Evolutionary conservation across 805 yeast genomes (phyloP).

Genomic region (Starmerella gropengiesseri): DNA sequence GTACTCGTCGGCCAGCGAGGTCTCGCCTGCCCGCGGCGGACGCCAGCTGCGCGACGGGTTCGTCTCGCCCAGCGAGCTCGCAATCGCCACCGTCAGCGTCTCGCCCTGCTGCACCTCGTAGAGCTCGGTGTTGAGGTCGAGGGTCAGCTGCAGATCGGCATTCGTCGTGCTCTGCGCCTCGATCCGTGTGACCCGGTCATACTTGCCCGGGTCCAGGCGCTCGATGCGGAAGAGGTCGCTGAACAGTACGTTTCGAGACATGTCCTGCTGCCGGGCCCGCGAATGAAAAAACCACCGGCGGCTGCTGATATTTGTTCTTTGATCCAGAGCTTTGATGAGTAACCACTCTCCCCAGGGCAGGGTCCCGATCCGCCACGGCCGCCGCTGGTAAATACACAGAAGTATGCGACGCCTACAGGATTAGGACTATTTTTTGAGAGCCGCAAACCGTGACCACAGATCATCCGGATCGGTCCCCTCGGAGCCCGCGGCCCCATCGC

Average conservation of each 20-base stretch:
- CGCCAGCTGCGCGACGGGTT: constrained; percentile 57
- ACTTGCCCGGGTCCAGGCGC: constrained; percentile 76
- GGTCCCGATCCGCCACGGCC: too few species aligned
- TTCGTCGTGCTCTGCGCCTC: constrained; percentile 80
- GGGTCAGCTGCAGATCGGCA: constrained; percentile 65
- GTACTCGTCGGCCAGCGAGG: constrained; percentile 87
- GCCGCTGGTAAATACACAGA: too few species aligned
- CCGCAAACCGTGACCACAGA: constrained; percentile 25
- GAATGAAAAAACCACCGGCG: constrained; percentile 1
- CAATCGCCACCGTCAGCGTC: constrained; percentile 73
- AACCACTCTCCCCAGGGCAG: background rate
- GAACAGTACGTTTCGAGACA: constrained; percentile 51
- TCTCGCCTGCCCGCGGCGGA: constrained; percentile 73
- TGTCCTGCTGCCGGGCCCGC: constrained; percentile 6
- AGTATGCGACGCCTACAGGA: too few species aligned
- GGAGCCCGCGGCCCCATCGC: background rate
- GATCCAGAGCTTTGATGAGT: background rate
- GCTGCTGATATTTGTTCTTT: background rate
- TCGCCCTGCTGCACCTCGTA: constrained; percentile 74
- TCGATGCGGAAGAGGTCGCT: constrained; percentile 86
- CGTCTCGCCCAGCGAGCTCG: constrained; percentile 55
- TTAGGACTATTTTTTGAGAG: constrained; percentile 17
- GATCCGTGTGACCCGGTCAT: constrained; percentile 82
- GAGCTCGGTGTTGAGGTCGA: constrained; percentile 84
- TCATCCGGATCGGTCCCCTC: constrained; percentile 17